Conservation (phyloP, 768 basidiomycete genomes). For the Boletus speciosus region DNA sequence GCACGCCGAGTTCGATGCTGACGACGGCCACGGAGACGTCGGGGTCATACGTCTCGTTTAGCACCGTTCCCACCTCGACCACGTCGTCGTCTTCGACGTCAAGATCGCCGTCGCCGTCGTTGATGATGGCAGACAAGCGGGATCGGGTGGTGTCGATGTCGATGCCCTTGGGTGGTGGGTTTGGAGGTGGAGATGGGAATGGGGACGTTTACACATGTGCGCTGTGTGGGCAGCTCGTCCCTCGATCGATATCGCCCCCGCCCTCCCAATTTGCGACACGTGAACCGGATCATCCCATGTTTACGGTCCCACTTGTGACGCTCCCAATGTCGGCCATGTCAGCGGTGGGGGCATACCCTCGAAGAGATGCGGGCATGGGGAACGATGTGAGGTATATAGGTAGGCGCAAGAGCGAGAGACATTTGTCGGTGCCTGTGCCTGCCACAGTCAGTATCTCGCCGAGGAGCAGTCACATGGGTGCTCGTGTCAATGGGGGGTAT, state of each 20-base stretch:
- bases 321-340: slow-evolving; percentile 7
- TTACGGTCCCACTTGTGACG: slow-evolving; percentile 28
- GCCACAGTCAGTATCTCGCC: background rate
- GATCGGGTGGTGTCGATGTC: background rate
- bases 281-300: slow-evolving; percentile 24
- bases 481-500: no score
- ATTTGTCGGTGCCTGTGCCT: background rate
- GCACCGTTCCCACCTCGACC: slow-evolving; percentile 18
- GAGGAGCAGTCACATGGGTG: background rate
- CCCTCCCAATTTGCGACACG: background rate
- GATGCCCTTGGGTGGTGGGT: background rate
- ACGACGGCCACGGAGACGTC: slow-evolving; percentile 22
- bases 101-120: slow-evolving; percentile 16
- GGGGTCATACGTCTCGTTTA: slow-evolving; percentile 22
- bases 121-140: background rate
- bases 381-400: background rate
- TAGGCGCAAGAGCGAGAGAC: background rate
- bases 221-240: slow-evolving; percentile 17
- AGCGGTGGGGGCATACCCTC: background rate
- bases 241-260: background rate
- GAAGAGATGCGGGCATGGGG: background rate
- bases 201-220: slow-evolving; percentile 6
- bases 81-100: slow-evolving; percentile 15
- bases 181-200: background rate
- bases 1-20: slow-evolving; percentile 17